Evolutionary conservation across 768 basidiomycete genomes (phyloP).

Genomic region (Melanogaster broomeanus): DNA sequence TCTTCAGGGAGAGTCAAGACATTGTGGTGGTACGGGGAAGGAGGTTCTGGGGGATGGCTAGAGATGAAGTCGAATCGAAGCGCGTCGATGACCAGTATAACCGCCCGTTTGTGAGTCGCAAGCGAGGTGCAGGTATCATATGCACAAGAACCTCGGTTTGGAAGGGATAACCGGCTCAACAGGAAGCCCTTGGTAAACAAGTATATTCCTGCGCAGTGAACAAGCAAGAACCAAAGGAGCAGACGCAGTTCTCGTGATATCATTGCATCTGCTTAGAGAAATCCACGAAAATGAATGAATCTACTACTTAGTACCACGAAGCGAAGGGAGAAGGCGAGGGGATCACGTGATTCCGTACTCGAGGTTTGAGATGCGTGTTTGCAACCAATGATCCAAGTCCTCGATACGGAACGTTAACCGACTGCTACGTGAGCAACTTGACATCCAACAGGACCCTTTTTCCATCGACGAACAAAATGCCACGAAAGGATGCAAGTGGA

Average conservation of each 20-base stretch:
- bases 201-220: slow-evolving; percentile 80
- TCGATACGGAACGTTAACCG: no score
- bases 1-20: slow-evolving; percentile 77
- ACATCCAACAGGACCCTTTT: no score
- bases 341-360: slow-evolving; percentile 9
- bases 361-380: neutral
- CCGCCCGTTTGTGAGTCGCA: slow-evolving; percentile 75
- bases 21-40: slow-evolving; percentile 76
- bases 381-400: no score
- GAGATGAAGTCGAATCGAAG: slow-evolving; percentile 93
- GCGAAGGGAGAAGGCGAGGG: no score
- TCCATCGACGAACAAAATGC: slow-evolving; percentile 44
- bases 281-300: neutral
- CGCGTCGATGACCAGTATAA: slow-evolving; percentile 88
- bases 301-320: no score
- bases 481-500: slow-evolving; percentile 62
- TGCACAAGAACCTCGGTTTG: slow-evolving; percentile 50
- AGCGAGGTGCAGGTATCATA: slow-evolving; percentile 38
- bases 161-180: slow-evolving; percentile 58
- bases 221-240: slow-evolving; percentile 58
- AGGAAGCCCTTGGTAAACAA: slow-evolving; percentile 94
- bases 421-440: no score
- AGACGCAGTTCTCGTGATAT: slow-evolving; percentile 22
- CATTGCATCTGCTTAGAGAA: slow-evolving; percentile 20
- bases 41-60: slow-evolving; percentile 55